A percentile compares a stretch with the other conserved stretches of the same genome.
Conservation (phyloP, 148 eudicot species). For the Persicaria maculosa region DNA sequence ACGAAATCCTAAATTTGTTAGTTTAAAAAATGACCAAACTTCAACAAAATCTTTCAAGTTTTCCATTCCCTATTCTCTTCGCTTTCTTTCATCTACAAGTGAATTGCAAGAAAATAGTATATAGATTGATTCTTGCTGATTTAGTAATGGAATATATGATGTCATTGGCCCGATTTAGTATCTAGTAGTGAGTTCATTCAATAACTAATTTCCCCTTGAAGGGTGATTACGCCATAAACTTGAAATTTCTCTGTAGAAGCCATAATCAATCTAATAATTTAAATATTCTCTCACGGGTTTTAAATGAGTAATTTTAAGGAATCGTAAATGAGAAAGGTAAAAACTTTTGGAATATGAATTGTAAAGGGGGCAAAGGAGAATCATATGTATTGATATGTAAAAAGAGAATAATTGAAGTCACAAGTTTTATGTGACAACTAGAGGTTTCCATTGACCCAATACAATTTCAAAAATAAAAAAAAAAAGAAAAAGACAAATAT, state of each 20-base stretch:
- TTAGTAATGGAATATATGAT: not conserved
- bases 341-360: too few species aligned
- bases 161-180: not conserved
- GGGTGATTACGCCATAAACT: too few species aligned
- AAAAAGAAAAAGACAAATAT: not conserved
- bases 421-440: constrained; percentile 1
- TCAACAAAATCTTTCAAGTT: not conserved
- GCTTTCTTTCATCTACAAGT: not conserved
- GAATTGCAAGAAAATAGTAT: constrained; percentile 5
- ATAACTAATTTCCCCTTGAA: not conserved
- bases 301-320: too few species aligned
- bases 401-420: constrained; percentile 8
- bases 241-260: too few species aligned
- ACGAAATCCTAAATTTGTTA: not conserved
- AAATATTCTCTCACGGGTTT: too few species aligned
- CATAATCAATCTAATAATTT: too few species aligned
- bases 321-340: too few species aligned
- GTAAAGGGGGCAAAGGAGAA: too few species aligned
- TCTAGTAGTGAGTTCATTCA: not conserved
- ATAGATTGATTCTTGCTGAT: not conserved
- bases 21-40: not conserved
- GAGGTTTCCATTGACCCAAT: not conserved
- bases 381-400: not conserved
- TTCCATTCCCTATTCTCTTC: not conserved
- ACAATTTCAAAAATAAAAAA: not conserved